Evolutionary conservation across 805 yeast species (phyloP).

Genomic region (Metschnikowia kunwiensis): DNA sequence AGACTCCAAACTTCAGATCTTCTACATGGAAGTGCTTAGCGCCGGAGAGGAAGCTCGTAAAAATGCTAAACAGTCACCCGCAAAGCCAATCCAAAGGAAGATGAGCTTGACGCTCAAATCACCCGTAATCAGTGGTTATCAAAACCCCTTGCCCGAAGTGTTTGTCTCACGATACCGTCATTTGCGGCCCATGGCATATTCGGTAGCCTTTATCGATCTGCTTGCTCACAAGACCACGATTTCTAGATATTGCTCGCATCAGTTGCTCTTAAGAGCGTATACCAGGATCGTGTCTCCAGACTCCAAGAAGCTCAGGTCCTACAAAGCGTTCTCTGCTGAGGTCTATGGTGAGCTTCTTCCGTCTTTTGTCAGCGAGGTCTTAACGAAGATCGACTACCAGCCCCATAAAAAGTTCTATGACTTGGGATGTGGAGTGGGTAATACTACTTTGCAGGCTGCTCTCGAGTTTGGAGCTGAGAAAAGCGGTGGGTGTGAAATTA

Average conservation of each 20-base stretch:
- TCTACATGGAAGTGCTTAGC: slow-evolving; percentile 17
- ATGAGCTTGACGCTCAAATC: slow-evolving; percentile 10
- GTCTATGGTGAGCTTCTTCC: slow-evolving; percentile 93
- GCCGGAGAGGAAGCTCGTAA: slow-evolving; percentile 15
- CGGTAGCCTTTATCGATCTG: slow-evolving; percentile 18
- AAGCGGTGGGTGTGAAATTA: slow-evolving; percentile 88
- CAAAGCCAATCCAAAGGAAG: slow-evolving; percentile 1
- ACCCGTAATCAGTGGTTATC: slow-evolving; percentile 8
- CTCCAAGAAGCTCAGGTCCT: slow-evolving; percentile 57
- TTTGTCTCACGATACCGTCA: slow-evolving; percentile 19
- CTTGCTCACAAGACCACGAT: slow-evolving; percentile 12
- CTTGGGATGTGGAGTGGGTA: slow-evolving; percentile 93
- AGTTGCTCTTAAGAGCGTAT: slow-evolving; percentile 68
- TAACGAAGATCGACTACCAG: slow-evolving; percentile 54
- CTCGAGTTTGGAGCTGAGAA: slow-evolving; percentile 71
- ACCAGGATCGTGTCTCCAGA: slow-evolving; percentile 76
- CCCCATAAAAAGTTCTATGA: slow-evolving; percentile 68
- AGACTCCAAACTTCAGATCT: slow-evolving; percentile 16
- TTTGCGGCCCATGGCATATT: slow-evolving; percentile 17
- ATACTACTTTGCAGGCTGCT: slow-evolving; percentile 86
- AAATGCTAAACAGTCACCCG: not conserved
- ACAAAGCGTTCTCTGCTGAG: slow-evolving; percentile 83
- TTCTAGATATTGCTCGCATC: slow-evolving; percentile 43
- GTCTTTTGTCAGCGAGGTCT: slow-evolving; percentile 60
- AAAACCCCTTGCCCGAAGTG: slow-evolving; percentile 12